Evolutionary conservation across 768 basidiomycete species (phyloP).

Genomic region (Xerocomus spinulosus): DNA sequence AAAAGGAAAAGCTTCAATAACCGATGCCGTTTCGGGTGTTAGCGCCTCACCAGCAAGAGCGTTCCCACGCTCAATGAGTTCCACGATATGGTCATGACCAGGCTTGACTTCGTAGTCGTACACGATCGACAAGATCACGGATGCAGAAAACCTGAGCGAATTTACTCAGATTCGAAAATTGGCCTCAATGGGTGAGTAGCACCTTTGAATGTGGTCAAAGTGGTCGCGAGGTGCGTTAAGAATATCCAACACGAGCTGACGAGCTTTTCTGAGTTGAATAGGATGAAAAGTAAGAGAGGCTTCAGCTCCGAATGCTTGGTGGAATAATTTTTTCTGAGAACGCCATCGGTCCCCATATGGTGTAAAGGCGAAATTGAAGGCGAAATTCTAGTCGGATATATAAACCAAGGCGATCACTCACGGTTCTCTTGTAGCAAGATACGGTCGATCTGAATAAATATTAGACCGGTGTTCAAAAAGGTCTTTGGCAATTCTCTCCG

Average conservation of each 20-base stretch:
- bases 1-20: conserved; percentile 22
- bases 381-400: not conserved
- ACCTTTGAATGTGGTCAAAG: too few relatives aligned
- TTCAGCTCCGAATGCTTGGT: conserved; percentile 23
- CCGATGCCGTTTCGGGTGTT: conserved; percentile 13
- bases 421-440: not conserved
- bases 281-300: conserved; percentile 9
- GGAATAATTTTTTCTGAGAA: conserved; percentile 19
- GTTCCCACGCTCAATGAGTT: too few relatives aligned
- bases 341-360: conserved; percentile 24
- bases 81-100: conserved; percentile 26
- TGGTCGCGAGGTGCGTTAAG: conserved; percentile 7
- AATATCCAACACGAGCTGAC: conserved; percentile 11
- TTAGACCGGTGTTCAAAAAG: not conserved
- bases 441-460: not conserved
- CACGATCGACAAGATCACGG: conserved; percentile 36
- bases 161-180: too few relatives aligned
- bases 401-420: not conserved
- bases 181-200: too few relatives aligned
- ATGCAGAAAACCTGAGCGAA: conserved; percentile 27
- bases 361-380: conserved; percentile 14
- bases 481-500: not conserved
- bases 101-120: conserved; percentile 38
- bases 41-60: conserved; percentile 27
- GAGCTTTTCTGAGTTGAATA: conserved; percentile 17